These are phyloP conservation scores for Lasiodiplodia citricola DNA, from an alignment of 2,329 filamentous ascomycete genomes.

Conservation along the genomic window DNA sequence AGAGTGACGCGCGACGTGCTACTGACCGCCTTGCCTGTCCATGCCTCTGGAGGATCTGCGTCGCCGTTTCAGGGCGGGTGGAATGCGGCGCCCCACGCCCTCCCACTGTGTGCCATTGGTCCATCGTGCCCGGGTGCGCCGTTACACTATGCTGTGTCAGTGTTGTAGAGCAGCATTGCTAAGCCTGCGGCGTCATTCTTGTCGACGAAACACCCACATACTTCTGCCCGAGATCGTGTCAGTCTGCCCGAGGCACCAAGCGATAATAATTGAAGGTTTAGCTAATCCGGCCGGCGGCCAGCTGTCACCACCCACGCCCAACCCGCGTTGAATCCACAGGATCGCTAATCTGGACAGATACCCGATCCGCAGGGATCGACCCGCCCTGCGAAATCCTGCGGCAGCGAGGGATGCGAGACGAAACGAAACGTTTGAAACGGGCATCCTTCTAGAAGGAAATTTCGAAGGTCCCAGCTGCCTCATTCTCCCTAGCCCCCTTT, in stretches of 20 bases:
- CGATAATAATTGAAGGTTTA: not conserved
- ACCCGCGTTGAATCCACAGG: not conserved
- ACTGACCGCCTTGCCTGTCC: not conserved
- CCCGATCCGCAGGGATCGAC: conserved; percentile 16
- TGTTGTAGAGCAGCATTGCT: not conserved
- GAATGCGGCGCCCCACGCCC: not conserved
- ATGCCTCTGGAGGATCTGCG: not conserved
- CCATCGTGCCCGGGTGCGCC: not conserved
- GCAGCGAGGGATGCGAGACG: not conserved
- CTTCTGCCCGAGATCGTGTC: not conserved
- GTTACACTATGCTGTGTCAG: not conserved
- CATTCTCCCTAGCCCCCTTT: no score
- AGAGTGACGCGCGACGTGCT: no score
- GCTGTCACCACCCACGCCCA: not conserved
- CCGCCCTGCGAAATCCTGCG: not conserved
- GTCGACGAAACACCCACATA: not conserved
- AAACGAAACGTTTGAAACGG: not conserved
- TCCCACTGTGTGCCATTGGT: not conserved
- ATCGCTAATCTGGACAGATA: not conserved
- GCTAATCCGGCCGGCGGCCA: not conserved
- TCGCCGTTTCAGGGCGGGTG: not conserved
- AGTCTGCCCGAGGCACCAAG: not conserved
- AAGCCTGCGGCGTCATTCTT: not conserved
- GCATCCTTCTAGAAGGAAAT: not conserved
- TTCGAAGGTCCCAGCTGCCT: not conserved